A percentile compares a stretch with the other conserved stretches of the same genome.
Conservation (phyloP, 1,139 yeast species). For the Scheffersomyces segobiensis region DNA sequence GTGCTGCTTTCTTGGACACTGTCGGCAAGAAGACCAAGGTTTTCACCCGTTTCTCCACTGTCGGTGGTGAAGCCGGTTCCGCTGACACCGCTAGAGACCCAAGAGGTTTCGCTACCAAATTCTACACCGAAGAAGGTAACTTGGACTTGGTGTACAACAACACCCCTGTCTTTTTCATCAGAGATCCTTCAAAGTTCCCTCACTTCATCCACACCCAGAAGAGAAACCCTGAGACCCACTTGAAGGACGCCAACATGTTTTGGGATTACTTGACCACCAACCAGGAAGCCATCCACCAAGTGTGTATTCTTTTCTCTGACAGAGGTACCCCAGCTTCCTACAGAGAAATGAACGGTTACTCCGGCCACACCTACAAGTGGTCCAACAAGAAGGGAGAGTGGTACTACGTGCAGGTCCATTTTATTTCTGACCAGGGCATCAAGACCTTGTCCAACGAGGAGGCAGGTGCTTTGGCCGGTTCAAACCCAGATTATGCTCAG, state of each 20-base stretch:
- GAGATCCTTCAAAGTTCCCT: slow-evolving; percentile 88
- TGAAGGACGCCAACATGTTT: slow-evolving; percentile 74
- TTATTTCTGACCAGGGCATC: slow-evolving; percentile 62
- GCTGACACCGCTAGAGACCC: slow-evolving; percentile 91
- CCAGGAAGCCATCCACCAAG: slow-evolving; percentile 37
- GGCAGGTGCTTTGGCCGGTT: slow-evolving; percentile 55
- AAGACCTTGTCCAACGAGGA: slow-evolving; percentile 57
- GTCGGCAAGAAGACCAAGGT: slow-evolving; percentile 76
- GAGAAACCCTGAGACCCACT: slow-evolving; percentile 73
- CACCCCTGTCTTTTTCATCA: slow-evolving; percentile 83
- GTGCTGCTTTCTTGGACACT: slow-evolving; percentile 68
- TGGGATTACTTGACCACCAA: slow-evolving; percentile 74
- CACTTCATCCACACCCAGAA: slow-evolving; percentile 86
- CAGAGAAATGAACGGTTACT: slow-evolving; percentile 72
- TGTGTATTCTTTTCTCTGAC: slow-evolving; percentile 33
- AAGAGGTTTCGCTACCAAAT: slow-evolving; percentile 80
- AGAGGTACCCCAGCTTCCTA: slow-evolving; percentile 71
- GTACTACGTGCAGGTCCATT: slow-evolving; percentile 68
- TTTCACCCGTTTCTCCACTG: slow-evolving; percentile 82
- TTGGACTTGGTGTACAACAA: slow-evolving; percentile 88
- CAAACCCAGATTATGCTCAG: slow-evolving; percentile 64
- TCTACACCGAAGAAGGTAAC: slow-evolving; percentile 87
- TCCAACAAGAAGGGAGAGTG: slow-evolving; percentile 62
- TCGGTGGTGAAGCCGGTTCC: slow-evolving; percentile 84
- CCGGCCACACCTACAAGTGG: slow-evolving; percentile 78